phyloP scores from a whole-genome alignment of 2,329 filamentous ascomycete genomes.

The Ophiocordyceps camponoti-saundersi region DNA sequence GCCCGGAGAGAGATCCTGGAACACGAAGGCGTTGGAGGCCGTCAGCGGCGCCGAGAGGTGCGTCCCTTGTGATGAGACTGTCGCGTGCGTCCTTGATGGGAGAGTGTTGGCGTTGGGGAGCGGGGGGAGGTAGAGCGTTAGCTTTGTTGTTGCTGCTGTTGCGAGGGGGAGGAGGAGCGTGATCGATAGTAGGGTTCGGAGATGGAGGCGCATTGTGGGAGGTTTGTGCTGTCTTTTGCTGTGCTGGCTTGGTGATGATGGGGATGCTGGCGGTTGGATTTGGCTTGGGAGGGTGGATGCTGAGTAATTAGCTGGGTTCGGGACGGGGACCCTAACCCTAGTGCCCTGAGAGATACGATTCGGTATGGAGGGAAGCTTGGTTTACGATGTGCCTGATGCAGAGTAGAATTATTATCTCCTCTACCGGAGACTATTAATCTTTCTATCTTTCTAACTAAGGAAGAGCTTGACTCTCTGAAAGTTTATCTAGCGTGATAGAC shows the following conservation, averaged over 20 bases:
- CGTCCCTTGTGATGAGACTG: slow-evolving; percentile 25
- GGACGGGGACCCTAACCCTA: too few species aligned
- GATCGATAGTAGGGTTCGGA: slow-evolving; percentile 12
- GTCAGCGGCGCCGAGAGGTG: slow-evolving; percentile 43
- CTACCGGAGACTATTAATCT: too few species aligned
- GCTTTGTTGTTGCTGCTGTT: slow-evolving; percentile 5
- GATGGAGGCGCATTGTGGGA: slow-evolving; percentile 12
- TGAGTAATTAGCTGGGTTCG: too few species aligned
- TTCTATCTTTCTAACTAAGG: too few species aligned
- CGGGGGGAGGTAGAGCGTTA: slow-evolving; percentile 28
- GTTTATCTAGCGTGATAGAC: too few species aligned
- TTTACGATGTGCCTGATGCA: too few species aligned
- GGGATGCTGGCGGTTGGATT: neutral
- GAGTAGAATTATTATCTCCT: too few species aligned
- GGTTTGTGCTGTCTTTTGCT: neutral
- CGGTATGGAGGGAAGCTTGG: too few species aligned
- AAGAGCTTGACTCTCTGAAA: too few species aligned
- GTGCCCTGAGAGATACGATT: too few species aligned
- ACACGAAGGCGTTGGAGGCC: slow-evolving; percentile 54
- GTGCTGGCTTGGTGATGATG: neutral
- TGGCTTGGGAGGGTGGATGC: too few species aligned
- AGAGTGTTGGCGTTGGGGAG: slow-evolving; percentile 35
- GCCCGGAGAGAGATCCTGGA: slow-evolving; percentile 51
- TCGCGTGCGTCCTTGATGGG: slow-evolving; percentile 50
- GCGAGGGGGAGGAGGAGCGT: slow-evolving; percentile 14